These are phyloP conservation scores for Pseudogymnoascus sp. DNA, from an alignment of 2,329 filamentous ascomycete species.

Conservation along the genomic window DNA sequence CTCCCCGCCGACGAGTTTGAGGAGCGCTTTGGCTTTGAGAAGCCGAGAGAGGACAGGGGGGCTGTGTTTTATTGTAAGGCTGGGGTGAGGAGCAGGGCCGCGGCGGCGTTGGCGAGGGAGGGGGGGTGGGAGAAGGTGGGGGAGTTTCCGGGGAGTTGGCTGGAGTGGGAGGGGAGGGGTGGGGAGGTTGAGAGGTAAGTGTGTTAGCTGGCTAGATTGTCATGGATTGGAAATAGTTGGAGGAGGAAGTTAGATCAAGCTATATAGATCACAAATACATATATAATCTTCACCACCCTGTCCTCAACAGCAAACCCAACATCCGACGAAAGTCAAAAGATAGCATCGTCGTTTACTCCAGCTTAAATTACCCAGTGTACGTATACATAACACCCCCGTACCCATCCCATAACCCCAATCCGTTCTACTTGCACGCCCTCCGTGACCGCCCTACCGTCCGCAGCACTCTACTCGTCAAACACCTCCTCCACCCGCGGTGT, in stretches of 20 bases:
- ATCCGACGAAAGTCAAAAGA: background rate
- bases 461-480: slow-evolving; percentile 19
- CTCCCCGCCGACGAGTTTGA: slow-evolving; percentile 70
- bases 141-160: slow-evolving; percentile 68
- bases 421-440: background rate
- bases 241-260: background rate
- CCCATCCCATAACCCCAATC: background rate
- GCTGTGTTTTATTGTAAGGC: slow-evolving; percentile 91
- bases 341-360: background rate
- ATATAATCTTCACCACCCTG: background rate
- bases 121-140: slow-evolving; percentile 65
- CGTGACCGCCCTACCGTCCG: background rate
- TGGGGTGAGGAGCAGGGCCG: slow-evolving; percentile 71
- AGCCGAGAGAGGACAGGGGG: slow-evolving; percentile 48
- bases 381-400: background rate
- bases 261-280: background rate
- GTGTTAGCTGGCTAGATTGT: background rate
- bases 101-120: slow-evolving; percentile 66
- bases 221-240: background rate
- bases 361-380: background rate
- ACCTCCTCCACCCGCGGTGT: slow-evolving; percentile 38
- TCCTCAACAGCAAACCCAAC: background rate
- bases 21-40: slow-evolving; percentile 69
- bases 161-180: slow-evolving; percentile 72
- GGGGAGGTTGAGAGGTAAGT: slow-evolving; percentile 45